Evolutionary conservation across 495 filamentous ascomycete species (phyloP).

Genomic region (Glarea lozoyensis): DNA sequence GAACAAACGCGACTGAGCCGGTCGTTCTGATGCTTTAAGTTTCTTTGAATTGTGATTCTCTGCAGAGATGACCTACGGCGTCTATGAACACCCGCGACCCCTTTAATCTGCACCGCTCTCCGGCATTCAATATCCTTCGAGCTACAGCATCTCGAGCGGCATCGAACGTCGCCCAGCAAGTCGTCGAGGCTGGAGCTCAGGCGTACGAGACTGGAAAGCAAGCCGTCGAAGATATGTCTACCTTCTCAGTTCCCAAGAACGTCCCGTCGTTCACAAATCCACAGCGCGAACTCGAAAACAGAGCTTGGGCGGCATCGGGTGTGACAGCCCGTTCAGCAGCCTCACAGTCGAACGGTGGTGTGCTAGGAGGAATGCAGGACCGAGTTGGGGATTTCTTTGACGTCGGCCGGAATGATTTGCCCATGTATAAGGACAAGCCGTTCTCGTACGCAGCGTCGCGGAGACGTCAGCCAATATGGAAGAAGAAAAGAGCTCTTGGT

Average conservation of each 20-base stretch:
- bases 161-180: conserved; percentile 30
- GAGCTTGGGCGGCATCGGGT: conserved; percentile 48
- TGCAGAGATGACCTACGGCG: conserved; percentile 16
- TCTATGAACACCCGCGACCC: conserved; percentile 46
- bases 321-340: conserved; percentile 22
- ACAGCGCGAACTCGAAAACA: conserved; percentile 59
- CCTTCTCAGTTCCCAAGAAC: conserved; percentile 54
- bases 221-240: conserved; percentile 47
- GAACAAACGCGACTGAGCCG: not conserved
- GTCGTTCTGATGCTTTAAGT: not conserved
- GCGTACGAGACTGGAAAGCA: conserved; percentile 33
- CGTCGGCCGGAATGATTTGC: conserved; percentile 49
- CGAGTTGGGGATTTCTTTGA: conserved; percentile 36
- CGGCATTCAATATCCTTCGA: conserved; percentile 36
- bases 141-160: conserved; percentile 29
- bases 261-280: conserved; percentile 62
- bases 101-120: conserved; percentile 38
- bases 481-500: conserved; percentile 44
- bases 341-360: conserved; percentile 27
- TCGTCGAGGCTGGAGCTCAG: conserved; percentile 31
- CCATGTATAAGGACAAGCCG: conserved; percentile 99
- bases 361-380: conserved; percentile 35
- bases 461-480: conserved; percentile 36
- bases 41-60: conserved; percentile 10
- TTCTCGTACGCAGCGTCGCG: conserved; percentile 56